These are phyloP conservation scores for Dendrobium nobile DNA, from an alignment of 106 monocot species.

Conservation along the genomic window DNA sequence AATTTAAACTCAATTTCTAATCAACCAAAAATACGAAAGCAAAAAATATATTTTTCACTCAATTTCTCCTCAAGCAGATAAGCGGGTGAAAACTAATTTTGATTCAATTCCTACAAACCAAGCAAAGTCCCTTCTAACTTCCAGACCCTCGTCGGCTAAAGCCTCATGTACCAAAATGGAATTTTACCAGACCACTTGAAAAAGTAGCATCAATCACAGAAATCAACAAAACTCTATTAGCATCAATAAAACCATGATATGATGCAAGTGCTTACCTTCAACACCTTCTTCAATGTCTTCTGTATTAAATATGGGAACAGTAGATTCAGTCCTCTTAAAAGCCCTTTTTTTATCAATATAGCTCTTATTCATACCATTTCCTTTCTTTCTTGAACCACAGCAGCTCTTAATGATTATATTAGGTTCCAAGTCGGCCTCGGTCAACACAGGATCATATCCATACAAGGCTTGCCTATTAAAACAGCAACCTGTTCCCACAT, in stretches of 20 bases:
- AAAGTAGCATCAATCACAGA: background rate
- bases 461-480: conserved; percentile 89
- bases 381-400: conserved; percentile 50
- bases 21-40: no score
- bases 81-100: no score
- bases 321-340: conserved; percentile 31
- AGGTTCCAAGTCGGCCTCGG: conserved; percentile 82
- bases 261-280: conserved; percentile 26
- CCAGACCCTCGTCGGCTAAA: background rate
- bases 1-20: no score
- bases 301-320: conserved; percentile 41
- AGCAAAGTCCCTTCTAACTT: background rate
- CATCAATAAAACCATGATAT: background rate
- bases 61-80: no score
- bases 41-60: no score
- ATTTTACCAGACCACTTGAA: background rate
- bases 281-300: conserved; percentile 60
- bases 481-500: conserved; percentile 92
- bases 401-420: conserved; percentile 78
- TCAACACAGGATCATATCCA: conserved; percentile 81
- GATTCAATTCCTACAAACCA: no score
- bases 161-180: background rate
- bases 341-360: conserved; percentile 42
- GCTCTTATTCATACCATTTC: conserved; percentile 23
- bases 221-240: background rate